Base-by-base conservation (phyloP, 2,329 filamentous ascomycete genomes). In the Aspergillus versicolor region DNA sequence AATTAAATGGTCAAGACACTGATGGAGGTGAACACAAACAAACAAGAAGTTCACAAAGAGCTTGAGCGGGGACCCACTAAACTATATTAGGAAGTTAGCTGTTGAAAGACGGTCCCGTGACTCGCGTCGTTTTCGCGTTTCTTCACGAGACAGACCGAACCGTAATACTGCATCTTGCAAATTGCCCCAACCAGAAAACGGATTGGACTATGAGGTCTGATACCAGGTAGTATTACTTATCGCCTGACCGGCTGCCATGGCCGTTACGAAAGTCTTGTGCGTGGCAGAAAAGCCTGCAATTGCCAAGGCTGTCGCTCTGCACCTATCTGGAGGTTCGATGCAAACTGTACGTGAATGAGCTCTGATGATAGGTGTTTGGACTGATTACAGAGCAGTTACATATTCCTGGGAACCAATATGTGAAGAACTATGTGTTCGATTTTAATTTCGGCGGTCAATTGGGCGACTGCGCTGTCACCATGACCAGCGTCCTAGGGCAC, bases 401-500 rank as follows among this genome's bases (percentile, higher is more conserved):
- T 61, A 89, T 91, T 3, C 80, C 70, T 37, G 83, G 85, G 19
- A 87, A 87, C 62, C 83, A 84, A 65, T 97, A 87, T 75, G 88
- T 96, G 73, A 97, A 97, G 73, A 99, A 99, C 68, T 97, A 97
- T 77, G 82, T 86, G 27, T 99, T 99, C 70, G 83, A 88, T 45
- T 99, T 94, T 76, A 87, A 91, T 71, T 99, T 99, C 72, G 88
- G 88, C 5, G 82, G 80, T 46, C 80, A 83, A 63, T 96, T 91
- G 89, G 92, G 92, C 19, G 81, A 81, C 60, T 96, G 90, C 72
- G 81, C 85, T 12, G 93, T 97, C 46, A 92, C 88, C 43, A 97
- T 99, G 90, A 99, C 94, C 55, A 92, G 89, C 61, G 94, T 99
- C 22, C 81, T 89, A 11, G 94, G 94, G 12, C 94, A 99, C 75